Evolutionary conservation across 2,329 filamentous ascomycete species (phyloP).

Genomic region (Aspergillus jensenii): DNA sequence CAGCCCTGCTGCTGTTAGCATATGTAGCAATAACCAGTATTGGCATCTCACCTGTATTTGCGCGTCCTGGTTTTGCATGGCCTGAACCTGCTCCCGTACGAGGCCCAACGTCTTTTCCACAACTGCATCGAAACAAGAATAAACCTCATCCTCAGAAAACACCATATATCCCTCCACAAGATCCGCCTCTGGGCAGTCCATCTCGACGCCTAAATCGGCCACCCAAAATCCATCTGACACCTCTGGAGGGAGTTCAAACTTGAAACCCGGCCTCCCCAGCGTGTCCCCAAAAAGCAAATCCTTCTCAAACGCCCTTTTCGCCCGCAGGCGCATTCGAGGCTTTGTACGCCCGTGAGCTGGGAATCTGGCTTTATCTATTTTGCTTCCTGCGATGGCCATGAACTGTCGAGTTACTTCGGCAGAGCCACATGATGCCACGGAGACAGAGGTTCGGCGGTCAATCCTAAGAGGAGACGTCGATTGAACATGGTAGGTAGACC

Average conservation of each 20-base stretch:
- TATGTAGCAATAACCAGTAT: background rate
- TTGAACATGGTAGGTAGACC: background rate
- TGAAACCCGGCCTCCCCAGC: background rate
- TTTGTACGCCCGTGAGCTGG: background rate
- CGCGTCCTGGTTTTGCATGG: background rate
- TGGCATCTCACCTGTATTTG: background rate
- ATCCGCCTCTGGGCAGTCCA: background rate
- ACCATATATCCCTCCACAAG: background rate
- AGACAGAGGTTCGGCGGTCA: background rate
- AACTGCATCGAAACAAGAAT: background rate
- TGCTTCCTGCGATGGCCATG: background rate
- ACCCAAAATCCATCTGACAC: background rate
- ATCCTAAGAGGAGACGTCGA: background rate
- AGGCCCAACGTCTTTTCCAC: background rate
- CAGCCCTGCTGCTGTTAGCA: background rate
- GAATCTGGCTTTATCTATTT: background rate
- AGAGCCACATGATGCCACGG: background rate
- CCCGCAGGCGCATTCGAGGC: background rate
- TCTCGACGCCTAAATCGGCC: background rate
- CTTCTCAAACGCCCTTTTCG: background rate
- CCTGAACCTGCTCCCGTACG: background rate
- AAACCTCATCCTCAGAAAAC: background rate
- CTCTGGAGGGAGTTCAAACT: background rate
- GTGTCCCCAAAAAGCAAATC: background rate
- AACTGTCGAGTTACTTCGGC: background rate